phyloP scores from a whole-genome alignment of 2,329 filamentous ascomycete genomes.

The Graphilbum fragrans region DNA sequence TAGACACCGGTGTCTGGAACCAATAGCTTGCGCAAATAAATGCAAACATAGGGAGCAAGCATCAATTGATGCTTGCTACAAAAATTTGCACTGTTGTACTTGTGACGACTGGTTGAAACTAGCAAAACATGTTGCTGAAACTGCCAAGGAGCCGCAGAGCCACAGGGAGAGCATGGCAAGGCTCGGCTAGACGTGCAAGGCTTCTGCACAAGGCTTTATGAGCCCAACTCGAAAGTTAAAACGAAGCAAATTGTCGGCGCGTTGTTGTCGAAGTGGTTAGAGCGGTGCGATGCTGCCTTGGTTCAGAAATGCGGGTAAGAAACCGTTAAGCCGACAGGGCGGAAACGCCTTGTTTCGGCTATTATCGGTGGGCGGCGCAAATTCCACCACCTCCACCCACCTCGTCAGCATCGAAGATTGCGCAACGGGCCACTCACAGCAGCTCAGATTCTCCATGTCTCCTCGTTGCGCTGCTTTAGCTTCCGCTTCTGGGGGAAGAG shows the following conservation, averaged over 20 bases:
- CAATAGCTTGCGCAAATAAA: neutral
- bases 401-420: neutral
- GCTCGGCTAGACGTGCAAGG: no score
- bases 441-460: neutral
- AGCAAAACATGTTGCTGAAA: no score
- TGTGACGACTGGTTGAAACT: no score
- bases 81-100: no score
- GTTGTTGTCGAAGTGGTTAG: no score
- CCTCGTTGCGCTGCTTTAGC: neutral
- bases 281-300: no score
- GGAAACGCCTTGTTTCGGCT: constrained; percentile 7
- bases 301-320: neutral
- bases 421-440: neutral
- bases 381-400: neutral
- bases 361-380: constrained; percentile 4
- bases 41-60: constrained; percentile 1
- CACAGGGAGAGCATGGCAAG: no score
- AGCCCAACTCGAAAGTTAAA: no score
- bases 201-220: no score
- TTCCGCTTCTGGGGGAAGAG: neutral
- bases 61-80: no score
- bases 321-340: neutral
- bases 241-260: no score
- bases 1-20: neutral
- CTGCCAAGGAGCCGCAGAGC: no score